Percentiles rank a stretch among this genome's conserved stretches.
These are phyloP conservation scores for Rhododendron henanense DNA, from an alignment of 148 eudicot genomes.

Conservation along the genomic window DNA sequence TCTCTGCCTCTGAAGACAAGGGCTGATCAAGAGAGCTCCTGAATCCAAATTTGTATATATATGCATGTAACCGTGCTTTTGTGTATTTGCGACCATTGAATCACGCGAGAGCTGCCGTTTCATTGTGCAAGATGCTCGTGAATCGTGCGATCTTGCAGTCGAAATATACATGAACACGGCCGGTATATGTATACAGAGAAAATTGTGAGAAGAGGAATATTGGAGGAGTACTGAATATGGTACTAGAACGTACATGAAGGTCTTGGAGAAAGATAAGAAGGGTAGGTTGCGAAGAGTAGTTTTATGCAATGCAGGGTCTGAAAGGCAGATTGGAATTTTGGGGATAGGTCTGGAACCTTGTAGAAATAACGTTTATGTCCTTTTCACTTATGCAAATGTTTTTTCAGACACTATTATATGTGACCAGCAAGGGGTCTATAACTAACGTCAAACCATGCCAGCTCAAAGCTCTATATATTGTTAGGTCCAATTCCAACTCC, in stretches of 20 bases:
- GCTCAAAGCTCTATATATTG: not conserved
- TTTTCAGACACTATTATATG: not conserved
- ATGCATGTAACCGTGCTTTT: too few species aligned
- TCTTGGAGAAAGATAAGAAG: not conserved
- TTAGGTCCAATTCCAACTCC: not conserved
- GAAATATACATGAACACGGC: not conserved
- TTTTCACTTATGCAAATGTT: not conserved
- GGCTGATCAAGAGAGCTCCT: not conserved
- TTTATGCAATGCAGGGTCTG: not conserved
- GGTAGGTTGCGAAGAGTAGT: slow-evolving; percentile 12
- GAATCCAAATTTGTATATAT: too few species aligned
- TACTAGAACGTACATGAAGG: not conserved
- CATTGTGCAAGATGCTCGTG: not conserved
- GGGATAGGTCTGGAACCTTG: not conserved
- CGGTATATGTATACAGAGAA: too few species aligned
- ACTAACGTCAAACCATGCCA: not conserved
- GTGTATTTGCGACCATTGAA: not conserved
- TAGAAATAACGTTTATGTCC: not conserved
- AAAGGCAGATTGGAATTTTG: slow-evolving; percentile 15
- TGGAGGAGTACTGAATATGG: too few species aligned
- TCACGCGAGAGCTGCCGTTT: not conserved
- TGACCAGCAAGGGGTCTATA: not conserved
- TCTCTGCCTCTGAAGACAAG: too few species aligned
- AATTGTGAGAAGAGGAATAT: not conserved
- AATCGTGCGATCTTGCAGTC: not conserved